Evolutionary conservation across 345 rosid species (phyloP), one percentile per base, ranked within the genome.

Genomic region (Eucalyptus tenuipes): DNA sequence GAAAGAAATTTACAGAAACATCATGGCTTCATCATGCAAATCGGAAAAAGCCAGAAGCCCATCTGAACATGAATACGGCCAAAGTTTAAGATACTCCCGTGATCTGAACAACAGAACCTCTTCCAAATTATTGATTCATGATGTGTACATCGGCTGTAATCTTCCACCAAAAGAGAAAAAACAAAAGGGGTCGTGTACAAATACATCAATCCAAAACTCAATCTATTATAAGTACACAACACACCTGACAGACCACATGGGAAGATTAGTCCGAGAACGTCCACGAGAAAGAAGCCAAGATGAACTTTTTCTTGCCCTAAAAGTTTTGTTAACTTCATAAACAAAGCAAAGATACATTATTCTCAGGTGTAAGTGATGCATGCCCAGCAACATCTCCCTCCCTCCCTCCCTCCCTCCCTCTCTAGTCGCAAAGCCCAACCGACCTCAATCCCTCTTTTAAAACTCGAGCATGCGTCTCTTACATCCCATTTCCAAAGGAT

Each of bases 331-430:
- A 52, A 90, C 90, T 53, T 52, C 80, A 64, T 82, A 49, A 87
- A 84, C 82, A 90, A 90, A 79, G 86, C 61, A 89, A 88, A 48
- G 82, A 86, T 90, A 93, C 91, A 93, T 90, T 91, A 93, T 75
- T 44, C 50, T 61, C 42, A 89, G 92, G 95, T 94, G 96, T 93
- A 95, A 95, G 95, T n/a, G 95, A 91, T 94, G 96, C 97, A 95
- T 94, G 91, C 95, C 94, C 93, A 89, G 97, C 86, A 93, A 96
- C 94, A 81, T 75, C 86, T 47, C 87, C 48, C 40, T 79, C 20
- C 31, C 87, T 80, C 44, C 10, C 33, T 75, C 79, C 24, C 79
- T 66, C 49, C 7, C 45, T 10, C 29, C 31, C 88, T 6, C 40
- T 31, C 45, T 64, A 48, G 89, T 64, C 17, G 81, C 47, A 80